A percentile compares a stretch with the other conserved stretches of the same genome.
Evolutionary conservation across 768 basidiomycete genomes (phyloP).

Genomic region (Favolaschia claudopus): DNA sequence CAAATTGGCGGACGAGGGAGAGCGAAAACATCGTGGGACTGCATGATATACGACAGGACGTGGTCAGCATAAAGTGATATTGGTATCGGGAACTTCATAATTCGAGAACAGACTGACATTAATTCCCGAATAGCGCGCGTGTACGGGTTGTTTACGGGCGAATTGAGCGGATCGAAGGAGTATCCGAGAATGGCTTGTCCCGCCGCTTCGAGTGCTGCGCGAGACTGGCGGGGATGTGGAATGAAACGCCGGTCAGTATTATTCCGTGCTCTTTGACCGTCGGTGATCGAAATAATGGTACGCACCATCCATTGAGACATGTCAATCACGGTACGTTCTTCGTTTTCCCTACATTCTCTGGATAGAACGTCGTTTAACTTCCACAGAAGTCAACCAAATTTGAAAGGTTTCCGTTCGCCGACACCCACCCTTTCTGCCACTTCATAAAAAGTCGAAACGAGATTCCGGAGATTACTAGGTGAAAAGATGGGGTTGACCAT

Average conservation of each 20-base stretch:
- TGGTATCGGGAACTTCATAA: too few species aligned
- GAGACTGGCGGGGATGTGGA: constrained; percentile 26
- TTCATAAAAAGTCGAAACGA: constrained; percentile 53
- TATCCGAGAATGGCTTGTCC: constrained; percentile 54
- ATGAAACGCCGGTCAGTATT: background rate
- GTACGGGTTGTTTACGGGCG: constrained; percentile 50
- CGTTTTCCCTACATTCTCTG: constrained; percentile 34
- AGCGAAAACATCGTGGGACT: constrained; percentile 57
- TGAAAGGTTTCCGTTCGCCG: too few species aligned
- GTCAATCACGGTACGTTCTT: constrained; percentile 40
- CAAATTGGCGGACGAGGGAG: constrained; percentile 53
- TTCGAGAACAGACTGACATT: constrained; percentile 43
- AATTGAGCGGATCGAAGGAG: constrained; percentile 56
- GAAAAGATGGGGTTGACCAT: constrained; percentile 58
- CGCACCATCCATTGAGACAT: constrained; percentile 52
- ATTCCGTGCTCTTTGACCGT: too few species aligned
- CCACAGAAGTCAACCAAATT: too few species aligned
- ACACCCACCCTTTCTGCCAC: constrained; percentile 55
- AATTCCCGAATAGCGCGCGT: constrained; percentile 53
- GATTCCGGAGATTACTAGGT: constrained; percentile 49
- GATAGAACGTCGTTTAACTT: constrained; percentile 42
- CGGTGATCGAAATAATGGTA: too few species aligned
- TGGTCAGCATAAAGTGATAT: background rate
- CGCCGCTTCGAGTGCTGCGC: constrained; percentile 52
- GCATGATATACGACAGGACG: background rate